Evolutionary conservation across 1,284 basidiomycete genomes (phyloP).

Genomic region (Sporisorium exsertum): DNA sequence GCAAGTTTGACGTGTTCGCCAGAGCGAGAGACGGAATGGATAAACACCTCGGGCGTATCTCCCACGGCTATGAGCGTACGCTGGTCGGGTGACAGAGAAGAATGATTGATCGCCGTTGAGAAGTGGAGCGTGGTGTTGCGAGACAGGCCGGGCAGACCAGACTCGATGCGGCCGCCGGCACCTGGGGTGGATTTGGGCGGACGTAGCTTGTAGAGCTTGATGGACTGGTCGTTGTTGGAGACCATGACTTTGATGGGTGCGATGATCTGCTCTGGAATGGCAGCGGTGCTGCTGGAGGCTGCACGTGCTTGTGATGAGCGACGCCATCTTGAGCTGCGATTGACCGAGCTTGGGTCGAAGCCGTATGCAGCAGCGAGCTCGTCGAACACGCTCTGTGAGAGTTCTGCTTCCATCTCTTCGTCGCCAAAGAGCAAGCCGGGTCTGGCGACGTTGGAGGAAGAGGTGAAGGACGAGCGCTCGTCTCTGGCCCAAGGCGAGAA

Average conservation of each 20-base stretch:
- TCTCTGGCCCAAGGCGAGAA: slow-evolving; percentile 35
- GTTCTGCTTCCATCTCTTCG: slow-evolving; percentile 40
- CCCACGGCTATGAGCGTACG: slow-evolving; percentile 85
- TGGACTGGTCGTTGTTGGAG: slow-evolving; percentile 83
- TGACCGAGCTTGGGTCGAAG: slow-evolving; percentile 34
- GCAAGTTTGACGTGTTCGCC: slow-evolving; percentile 52
- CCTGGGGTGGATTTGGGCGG: slow-evolving; percentile 54
- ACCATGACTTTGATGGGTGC: slow-evolving; percentile 73
- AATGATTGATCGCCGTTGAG: slow-evolving; percentile 54
- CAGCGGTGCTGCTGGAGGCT: neutral
- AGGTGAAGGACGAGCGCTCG: slow-evolving; percentile 21
- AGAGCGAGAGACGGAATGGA: slow-evolving; percentile 36
- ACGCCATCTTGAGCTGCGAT: slow-evolving; percentile 32
- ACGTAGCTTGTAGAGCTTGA: slow-evolving; percentile 74
- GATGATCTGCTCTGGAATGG: neutral
- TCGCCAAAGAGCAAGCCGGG: slow-evolving; percentile 45
- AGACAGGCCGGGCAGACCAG: slow-evolving; percentile 74
- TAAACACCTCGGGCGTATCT: slow-evolving; percentile 82
- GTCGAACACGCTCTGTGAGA: slow-evolving; percentile 45
- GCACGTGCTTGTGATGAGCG: slow-evolving; percentile 5
- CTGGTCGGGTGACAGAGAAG: slow-evolving; percentile 80
- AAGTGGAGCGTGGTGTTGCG: slow-evolving; percentile 48
- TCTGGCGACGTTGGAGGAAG: slow-evolving; percentile 13
- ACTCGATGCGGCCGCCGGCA: slow-evolving; percentile 64
- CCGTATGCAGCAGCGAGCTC: slow-evolving; percentile 46